Evolutionary conservation across 495 filamentous ascomycete species (phyloP), one percentile per base, ranked within the genome.

Genomic region (Aspergillus sparsus): DNA sequence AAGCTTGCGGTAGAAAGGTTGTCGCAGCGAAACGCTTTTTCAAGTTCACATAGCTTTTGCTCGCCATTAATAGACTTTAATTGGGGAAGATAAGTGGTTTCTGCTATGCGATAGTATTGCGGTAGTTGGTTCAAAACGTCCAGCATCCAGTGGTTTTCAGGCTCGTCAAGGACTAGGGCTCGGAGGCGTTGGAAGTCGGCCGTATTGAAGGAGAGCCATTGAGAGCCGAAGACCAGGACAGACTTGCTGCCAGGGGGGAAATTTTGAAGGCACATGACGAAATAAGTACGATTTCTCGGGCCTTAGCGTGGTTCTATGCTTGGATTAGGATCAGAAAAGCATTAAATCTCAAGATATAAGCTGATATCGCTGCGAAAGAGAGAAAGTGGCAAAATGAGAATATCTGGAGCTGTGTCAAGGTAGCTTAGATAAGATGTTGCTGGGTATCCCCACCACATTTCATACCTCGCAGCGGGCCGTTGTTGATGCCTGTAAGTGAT

Each of bases 191-290:
- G 63, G 31, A 73, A 71, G 13, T 68, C 62, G 3, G 61, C 44
- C 12, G 59, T 58, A 12, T 71, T 60, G 55, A 76, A 78, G n/a
- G 70, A 66, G 6, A 75, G 63, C 27, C 69, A 67, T 39, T 71
- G 69, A 13, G 73, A 66, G 49, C 71, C 71, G 56, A 74, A 74
- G 1, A 74, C 53, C 2, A 74, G 61, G 47, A 71, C 57, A 13
- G 55, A 42, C 12, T 61, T 56, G 7, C 11, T 41, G n/a, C 39
- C 53, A 37, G 46, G 12, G 11, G 34, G 31, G 18, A 33, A 46
- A 34, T 32, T 37, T 15, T 41, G 55, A 7, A 50, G 55, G 6
- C 55, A 32, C 55, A 58, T 58, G 34, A 10, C 32, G 11, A 12
- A 34, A 10, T 12, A n/a, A 18, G 21, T 27, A 27, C 21, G 3